Evolutionary conservation across 164 flowering plant genomes (phyloP).

Genomic region (Magnolia kwangsiensis): DNA sequence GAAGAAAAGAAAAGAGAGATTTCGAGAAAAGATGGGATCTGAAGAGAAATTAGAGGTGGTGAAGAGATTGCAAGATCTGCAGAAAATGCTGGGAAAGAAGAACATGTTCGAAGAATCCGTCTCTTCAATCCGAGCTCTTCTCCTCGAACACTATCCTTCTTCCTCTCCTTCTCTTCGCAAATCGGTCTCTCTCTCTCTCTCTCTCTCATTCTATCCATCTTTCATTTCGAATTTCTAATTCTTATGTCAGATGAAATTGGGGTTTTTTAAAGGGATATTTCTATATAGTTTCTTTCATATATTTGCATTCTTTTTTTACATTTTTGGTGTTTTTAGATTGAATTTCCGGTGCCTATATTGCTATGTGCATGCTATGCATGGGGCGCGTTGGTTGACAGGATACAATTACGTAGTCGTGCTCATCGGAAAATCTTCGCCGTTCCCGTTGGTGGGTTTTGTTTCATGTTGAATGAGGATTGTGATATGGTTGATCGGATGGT

Average conservation of each 20-base stretch:
- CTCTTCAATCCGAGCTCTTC: conserved; percentile 47
- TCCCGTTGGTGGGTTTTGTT: no score
- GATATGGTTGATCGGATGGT: neutral
- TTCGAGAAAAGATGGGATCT: conserved; percentile 22
- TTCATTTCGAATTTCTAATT: neutral
- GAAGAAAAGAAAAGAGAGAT: neutral
- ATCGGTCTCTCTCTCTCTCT: conserved; percentile 29
- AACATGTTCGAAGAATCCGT: conserved; percentile 74
- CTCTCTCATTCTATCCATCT: neutral
- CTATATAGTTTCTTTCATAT: neutral
- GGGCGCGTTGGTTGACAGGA: no score
- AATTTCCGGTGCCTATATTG: no score
- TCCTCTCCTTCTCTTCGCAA: conserved; percentile 77
- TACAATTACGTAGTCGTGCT: no score
- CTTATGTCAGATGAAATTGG: neutral
- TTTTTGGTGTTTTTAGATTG: no score
- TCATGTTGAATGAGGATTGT: no score
- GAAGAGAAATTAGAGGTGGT: conserved; percentile 30
- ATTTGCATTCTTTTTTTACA: neutral
- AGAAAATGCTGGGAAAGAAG: conserved; percentile 74
- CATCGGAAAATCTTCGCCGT: no score
- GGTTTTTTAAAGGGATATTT: neutral
- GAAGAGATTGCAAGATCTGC: conserved; percentile 54
- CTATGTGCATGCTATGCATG: no score
- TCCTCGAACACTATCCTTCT: conserved; percentile 43